These are phyloP conservation scores for Wickerhamiella spandovensis DNA, from an alignment of 805 yeast genomes.

Conservation along the genomic window DNA sequence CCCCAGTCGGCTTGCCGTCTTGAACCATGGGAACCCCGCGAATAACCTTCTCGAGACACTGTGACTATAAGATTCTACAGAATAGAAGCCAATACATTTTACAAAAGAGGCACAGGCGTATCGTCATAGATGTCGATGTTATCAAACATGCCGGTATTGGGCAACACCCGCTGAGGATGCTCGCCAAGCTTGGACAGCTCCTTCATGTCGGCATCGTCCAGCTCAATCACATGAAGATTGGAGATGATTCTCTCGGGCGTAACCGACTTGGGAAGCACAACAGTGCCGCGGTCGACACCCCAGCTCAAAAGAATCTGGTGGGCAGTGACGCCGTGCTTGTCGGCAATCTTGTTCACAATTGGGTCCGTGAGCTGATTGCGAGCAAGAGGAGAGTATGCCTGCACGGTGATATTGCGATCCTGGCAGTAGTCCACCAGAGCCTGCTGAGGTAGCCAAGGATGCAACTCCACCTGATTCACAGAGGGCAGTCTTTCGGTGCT, in stretches of 20 bases:
- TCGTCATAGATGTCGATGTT: not conserved
- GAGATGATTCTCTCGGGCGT: conserved; percentile 42
- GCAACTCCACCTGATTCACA: conserved; percentile 70
- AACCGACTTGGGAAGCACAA: conserved; percentile 67
- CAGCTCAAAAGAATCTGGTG: conserved; percentile 39
- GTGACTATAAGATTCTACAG: not conserved
- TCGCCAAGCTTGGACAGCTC: conserved; percentile 23
- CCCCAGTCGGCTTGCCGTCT: too few species aligned
- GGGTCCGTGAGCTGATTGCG: conserved; percentile 34
- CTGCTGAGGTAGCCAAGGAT: conserved; percentile 66
- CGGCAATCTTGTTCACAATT: conserved; percentile 24
- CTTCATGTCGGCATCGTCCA: conserved; percentile 21
- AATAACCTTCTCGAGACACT: too few species aligned
- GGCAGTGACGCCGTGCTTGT: conserved; percentile 29
- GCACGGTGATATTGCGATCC: conserved; percentile 42
- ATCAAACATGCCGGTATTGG: not conserved
- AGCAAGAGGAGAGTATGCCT: conserved; percentile 73
- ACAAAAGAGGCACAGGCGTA: not conserved
- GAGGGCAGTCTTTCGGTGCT: conserved; percentile 33
- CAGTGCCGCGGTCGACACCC: conserved; percentile 36
- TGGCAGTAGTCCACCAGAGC: conserved; percentile 51
- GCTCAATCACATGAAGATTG: conserved; percentile 40
- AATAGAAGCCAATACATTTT: not conserved
- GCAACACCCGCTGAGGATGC: conserved; percentile 8
- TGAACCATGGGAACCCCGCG: too few species aligned